Conservation (phyloP, 148 eudicot species). For the Amaranthus cruentus region DNA sequence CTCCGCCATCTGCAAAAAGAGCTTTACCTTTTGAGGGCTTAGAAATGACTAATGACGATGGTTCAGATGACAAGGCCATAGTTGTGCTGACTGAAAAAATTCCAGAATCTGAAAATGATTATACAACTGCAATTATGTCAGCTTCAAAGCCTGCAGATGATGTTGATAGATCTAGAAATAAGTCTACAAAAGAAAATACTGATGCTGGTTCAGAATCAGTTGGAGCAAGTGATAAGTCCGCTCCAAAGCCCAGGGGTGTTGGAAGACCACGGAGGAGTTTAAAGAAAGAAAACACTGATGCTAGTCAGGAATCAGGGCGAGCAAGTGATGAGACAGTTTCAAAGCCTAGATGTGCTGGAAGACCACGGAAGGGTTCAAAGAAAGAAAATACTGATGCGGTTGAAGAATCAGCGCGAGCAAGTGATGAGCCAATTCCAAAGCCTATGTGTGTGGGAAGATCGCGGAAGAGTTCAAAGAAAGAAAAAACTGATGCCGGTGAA, state of each 20-base stretch:
- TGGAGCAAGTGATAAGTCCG: neutral
- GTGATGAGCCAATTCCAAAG: neutral
- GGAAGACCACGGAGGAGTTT: conserved; percentile 4
- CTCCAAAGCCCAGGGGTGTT: neutral
- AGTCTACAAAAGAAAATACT: conserved; percentile 2
- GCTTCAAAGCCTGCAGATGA: neutral
- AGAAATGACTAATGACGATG: conserved; percentile 24
- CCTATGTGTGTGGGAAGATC: conserved; percentile 1
- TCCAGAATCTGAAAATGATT: conserved; percentile 4
- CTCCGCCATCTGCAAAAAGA: conserved; percentile 56
- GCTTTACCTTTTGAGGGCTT: conserved; percentile 48
- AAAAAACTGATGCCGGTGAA: neutral
- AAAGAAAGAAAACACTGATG: neutral
- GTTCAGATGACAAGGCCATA: conserved; percentile 7
- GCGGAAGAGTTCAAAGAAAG: neutral
- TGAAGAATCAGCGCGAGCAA: too few species aligned
- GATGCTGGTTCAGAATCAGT: neutral
- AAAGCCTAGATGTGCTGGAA: too few species aligned
- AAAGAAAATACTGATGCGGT: too few species aligned
- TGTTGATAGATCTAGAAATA: conserved; percentile 19
- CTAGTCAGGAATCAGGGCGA: too few species aligned
- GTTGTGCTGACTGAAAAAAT: conserved; percentile 8
- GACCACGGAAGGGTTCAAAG: too few species aligned
- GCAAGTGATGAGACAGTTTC: too few species aligned
- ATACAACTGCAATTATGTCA: neutral